Evolutionary conservation across 352 stramenopile species (phyloP), one percentile per base, ranked within the genome.

Genomic region (Phytophthora melonis): DNA sequence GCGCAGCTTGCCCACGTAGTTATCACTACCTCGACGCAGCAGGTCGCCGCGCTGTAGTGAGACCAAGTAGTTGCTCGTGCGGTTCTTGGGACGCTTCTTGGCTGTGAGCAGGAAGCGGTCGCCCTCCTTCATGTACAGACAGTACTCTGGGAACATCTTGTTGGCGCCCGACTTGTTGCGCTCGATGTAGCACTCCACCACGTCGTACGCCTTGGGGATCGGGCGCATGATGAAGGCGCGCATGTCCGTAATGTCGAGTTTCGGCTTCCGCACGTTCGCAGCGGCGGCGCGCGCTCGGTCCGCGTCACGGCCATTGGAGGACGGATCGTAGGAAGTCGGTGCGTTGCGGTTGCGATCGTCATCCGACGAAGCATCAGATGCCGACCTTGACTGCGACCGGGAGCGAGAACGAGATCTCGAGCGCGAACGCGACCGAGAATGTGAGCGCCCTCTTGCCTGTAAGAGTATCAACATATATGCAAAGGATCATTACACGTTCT

Each of bases 51-150:
- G 86, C 68, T 98, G 92, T 82, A 97, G 94, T 8, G 90, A 98
- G 54, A 99, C 92, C 27, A 98, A 77, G 82, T 99, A 99, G 75
- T 99, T 99, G 67, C 92, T 98, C 27, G 97, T 99, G 74, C 95
- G 97, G 77, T 98, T 99, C 72, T 98, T 98, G 8, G 91, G 84
- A 13, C 96, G 86, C 74, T 99, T 99, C 82, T 99, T 99, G 45
- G 90, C 94, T 16, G 93, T 97, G 70, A 99, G 90, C n/a, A 99
- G 75, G 81, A 99, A 99, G 18, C 90, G 91, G 66, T 99, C 93
- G 9, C 93, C 95, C 30, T 99, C 94, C 75, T 98, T 95, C 86
- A 97, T 91, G 78, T 97, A 97, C 63, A 97, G 74, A 41, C 82
- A 93, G 78, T 97, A 97, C 75, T 97, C 91, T 1, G 92, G 92